Evolutionary conservation across 495 filamentous ascomycete genomes (phyloP).

Genomic region (Penicillium macrosclerotiorum): DNA sequence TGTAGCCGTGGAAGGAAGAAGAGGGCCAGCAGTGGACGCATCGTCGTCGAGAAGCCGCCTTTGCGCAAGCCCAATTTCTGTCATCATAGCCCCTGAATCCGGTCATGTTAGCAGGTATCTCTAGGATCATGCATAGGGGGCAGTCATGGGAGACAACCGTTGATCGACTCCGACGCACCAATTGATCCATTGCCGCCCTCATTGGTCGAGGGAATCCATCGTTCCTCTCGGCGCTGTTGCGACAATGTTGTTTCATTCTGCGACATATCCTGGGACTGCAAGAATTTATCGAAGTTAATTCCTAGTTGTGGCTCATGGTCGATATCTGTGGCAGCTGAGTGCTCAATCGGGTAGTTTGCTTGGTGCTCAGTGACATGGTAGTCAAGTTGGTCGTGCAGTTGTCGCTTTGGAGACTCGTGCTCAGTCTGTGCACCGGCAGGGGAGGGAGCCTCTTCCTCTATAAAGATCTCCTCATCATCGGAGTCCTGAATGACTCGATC

Average conservation of each 20-base stretch:
- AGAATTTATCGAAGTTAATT: constrained; percentile 42
- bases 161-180: constrained; percentile 22
- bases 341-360: constrained; percentile 8
- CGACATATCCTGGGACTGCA: constrained; percentile 32
- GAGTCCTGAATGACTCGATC: constrained; percentile 51
- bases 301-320: constrained; percentile 16
- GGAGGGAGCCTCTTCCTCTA: constrained; percentile 27
- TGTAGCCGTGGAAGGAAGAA: constrained; percentile 16
- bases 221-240: constrained; percentile 39
- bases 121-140: too few relatives aligned
- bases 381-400: constrained; percentile 15
- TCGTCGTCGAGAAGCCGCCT: constrained; percentile 36
- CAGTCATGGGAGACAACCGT: background rate
- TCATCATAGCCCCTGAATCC: constrained; percentile 36
- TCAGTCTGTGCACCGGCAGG: constrained; percentile 17
- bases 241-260: constrained; percentile 25
- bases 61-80: constrained; percentile 39
- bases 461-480: constrained; percentile 45
- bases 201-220: constrained; percentile 34
- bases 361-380: constrained; percentile 15
- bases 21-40: constrained; percentile 13
- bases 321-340: constrained; percentile 5
- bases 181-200: constrained; percentile 33
- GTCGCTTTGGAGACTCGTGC: constrained; percentile 10
- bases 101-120: background rate